Conservation (phyloP, 2,329 filamentous ascomycete species). For the Chaetomiaceae sp. region DNA sequence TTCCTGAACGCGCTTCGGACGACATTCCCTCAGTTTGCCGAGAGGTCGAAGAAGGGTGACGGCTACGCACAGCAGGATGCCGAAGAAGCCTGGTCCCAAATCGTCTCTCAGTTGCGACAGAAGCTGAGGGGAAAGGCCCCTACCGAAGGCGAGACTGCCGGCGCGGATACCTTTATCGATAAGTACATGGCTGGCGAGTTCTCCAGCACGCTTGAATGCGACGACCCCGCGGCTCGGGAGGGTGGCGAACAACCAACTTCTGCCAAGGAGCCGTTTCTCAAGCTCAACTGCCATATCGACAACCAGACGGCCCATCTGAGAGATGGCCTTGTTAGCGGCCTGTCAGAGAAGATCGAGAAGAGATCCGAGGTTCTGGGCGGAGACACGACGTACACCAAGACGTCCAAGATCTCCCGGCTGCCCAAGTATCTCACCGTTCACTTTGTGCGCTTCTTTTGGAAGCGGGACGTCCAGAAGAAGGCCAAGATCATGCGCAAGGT, state of each 20-base stretch:
- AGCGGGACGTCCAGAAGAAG: constrained; percentile 92
- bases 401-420: constrained; percentile 79
- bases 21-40: constrained; percentile 87
- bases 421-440: constrained; percentile 96
- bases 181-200: constrained; percentile 86
- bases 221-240: constrained; percentile 72
- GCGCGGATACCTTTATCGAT: constrained; percentile 66
- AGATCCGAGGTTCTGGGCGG: constrained; percentile 70
- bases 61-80: constrained; percentile 98
- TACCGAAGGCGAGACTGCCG: constrained; percentile 42
- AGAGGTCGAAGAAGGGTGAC: constrained; percentile 73
- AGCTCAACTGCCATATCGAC: constrained; percentile 94
- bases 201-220: constrained; percentile 72
- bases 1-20: constrained; percentile 77
- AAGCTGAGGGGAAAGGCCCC: constrained; percentile 64
- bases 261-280: constrained; percentile 73
- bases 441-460: constrained; percentile 98
- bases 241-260: constrained; percentile 65
- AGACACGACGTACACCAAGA: constrained; percentile 83
- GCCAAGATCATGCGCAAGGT: constrained; percentile 99
- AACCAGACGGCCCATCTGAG: constrained; percentile 80
- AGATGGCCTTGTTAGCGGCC: constrained; percentile 76
- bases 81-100: constrained; percentile 97
- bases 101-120: constrained; percentile 74
- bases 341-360: constrained; percentile 91